Conservation (phyloP, 2,329 filamentous ascomycete genomes). For the Scedosporium minutisporum region DNA sequence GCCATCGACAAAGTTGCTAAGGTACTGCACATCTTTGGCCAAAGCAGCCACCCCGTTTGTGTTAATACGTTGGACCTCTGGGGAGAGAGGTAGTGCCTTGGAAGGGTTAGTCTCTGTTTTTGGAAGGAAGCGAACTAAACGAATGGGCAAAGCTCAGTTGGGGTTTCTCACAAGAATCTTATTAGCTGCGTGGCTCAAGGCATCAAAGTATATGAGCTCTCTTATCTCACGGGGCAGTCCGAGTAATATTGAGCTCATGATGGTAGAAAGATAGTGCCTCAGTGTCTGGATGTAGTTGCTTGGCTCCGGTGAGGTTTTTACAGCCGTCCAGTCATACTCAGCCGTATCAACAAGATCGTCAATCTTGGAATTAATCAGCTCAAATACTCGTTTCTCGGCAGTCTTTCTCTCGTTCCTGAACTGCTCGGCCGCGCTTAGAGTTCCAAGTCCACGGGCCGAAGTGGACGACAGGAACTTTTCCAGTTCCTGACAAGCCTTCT, state of each 20-base stretch:
- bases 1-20: slow-evolving; percentile 76
- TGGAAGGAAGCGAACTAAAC: slow-evolving; percentile 9
- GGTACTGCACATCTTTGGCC: slow-evolving; percentile 71
- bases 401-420: slow-evolving; percentile 90
- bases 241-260: slow-evolving; percentile 89
- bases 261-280: slow-evolving; percentile 85
- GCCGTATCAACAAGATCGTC: slow-evolving; percentile 95
- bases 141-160: background rate
- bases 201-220: slow-evolving; percentile 95
- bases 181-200: slow-evolving; percentile 78
- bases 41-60: slow-evolving; percentile 74
- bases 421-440: slow-evolving; percentile 71
- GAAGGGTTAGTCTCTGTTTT: background rate
- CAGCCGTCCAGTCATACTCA: slow-evolving; percentile 77
- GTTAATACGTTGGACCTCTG: slow-evolving; percentile 77
- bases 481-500: slow-evolving; percentile 81
- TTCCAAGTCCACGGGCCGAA: slow-evolving; percentile 69
- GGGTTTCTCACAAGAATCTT: slow-evolving; percentile 60
- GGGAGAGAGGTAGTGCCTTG: slow-evolving; percentile 64
- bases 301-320: slow-evolving; percentile 57
- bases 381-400: slow-evolving; percentile 95
- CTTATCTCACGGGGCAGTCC: slow-evolving; percentile 94
- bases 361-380: slow-evolving; percentile 97
- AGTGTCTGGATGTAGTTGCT: slow-evolving; percentile 94
- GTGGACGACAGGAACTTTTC: slow-evolving; percentile 77